These are phyloP conservation scores for Diphasiastrum complanatum DNA, from an alignment of 83 land plant species.

Conservation along the genomic window DNA sequence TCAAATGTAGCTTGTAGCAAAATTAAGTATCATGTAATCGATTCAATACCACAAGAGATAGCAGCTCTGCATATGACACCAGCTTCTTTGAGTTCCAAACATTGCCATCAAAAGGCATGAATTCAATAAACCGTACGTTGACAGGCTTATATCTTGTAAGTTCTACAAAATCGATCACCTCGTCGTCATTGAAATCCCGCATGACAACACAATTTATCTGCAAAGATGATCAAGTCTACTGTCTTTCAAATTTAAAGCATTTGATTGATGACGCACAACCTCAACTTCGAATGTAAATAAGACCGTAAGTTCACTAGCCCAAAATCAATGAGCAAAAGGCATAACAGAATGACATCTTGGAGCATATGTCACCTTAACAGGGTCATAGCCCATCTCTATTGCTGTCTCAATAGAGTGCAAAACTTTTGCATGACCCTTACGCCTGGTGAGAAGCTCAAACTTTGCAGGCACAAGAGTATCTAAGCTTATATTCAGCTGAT, in stretches of 20 bases:
- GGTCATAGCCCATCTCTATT: constrained; percentile 69
- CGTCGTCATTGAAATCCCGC: constrained; percentile 97
- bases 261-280: too few relatives aligned
- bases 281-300: too few relatives aligned
- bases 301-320: not conserved
- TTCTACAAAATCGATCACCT: constrained; percentile 83
- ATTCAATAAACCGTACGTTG: constrained; percentile 89
- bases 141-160: constrained; percentile 69
- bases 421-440: constrained; percentile 84
- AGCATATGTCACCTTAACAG: constrained; percentile 79
- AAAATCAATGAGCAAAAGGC: too few relatives aligned
- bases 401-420: constrained; percentile 74
- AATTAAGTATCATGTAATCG: not conserved
- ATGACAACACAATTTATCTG: constrained; percentile 95
- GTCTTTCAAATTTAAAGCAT: not conserved
- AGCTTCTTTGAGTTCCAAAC: constrained; percentile 96
- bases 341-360: not conserved
- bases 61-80: constrained; percentile 80
- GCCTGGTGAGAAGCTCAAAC: constrained; percentile 86
- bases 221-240: not conserved
- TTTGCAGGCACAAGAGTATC: constrained; percentile 95
- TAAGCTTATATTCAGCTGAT: constrained; percentile 71
- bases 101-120: constrained; percentile 99
- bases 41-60: constrained; percentile 62
- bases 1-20: too few relatives aligned